Percentiles rank a stretch among this genome's conserved stretches.
phyloP scores from a whole-genome alignment of 768 basidiomycete species.

The Aureoboletus auriporus region DNA sequence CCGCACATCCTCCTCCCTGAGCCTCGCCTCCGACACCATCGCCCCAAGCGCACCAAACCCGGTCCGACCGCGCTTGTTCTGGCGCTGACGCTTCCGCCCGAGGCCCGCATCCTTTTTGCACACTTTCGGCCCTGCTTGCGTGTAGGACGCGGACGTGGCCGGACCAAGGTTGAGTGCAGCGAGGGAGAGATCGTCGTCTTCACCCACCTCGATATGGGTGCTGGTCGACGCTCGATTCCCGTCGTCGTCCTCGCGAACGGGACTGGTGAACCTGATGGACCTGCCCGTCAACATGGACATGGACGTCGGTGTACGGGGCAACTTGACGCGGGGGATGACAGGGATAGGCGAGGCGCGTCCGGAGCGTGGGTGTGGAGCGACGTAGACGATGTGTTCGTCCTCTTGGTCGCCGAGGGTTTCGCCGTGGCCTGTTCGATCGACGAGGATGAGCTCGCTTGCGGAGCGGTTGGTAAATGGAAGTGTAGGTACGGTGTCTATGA shows the following conservation, averaged over 20 bases:
- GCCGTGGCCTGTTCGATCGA: conserved; percentile 17
- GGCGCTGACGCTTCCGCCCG: conserved; percentile 19
- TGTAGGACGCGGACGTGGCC: conserved; percentile 18
- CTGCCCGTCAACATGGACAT: conserved; percentile 24
- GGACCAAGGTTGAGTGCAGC: conserved; percentile 28
- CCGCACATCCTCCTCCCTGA: conserved; percentile 33
- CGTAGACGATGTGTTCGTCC: conserved; percentile 68
- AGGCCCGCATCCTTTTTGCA: conserved; percentile 15
- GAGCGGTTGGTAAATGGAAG: conserved; percentile 1
- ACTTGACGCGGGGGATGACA: conserved; percentile 9
- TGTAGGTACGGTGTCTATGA: conserved; percentile 38
- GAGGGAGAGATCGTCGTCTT: conserved; percentile 16
- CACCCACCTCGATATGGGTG: neutral
- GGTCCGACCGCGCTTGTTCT: conserved; percentile 12
- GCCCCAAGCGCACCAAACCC: conserved; percentile 51
- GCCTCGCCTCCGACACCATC: conserved; percentile 48
- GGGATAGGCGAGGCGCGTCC: conserved; percentile 11
- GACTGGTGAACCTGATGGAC: neutral
- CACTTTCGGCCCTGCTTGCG: conserved; percentile 23
- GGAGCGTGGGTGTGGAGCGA: conserved; percentile 64
- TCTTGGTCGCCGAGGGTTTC: conserved; percentile 18
- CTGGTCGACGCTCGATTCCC: too few species aligned
- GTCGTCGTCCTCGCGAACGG: conserved; percentile 7
- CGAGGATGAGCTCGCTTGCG: conserved; percentile 20
- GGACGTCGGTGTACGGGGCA: conserved; percentile 3